Evolutionary conservation across 257 asterid genomes (phyloP).

Genomic region (Phtheirospermum japonicum): DNA sequence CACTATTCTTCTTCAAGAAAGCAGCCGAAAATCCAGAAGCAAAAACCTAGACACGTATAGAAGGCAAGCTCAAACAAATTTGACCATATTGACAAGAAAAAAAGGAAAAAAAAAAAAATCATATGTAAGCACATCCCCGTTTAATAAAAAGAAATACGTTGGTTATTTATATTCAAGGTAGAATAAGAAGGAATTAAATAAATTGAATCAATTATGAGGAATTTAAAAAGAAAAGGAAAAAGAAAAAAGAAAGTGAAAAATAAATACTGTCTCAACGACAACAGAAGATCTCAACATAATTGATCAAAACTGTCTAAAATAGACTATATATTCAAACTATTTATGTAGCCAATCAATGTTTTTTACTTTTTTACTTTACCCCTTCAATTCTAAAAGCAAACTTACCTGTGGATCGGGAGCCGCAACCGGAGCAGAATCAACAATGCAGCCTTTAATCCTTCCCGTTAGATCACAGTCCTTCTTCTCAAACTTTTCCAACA

Average conservation of each 20-base stretch:
- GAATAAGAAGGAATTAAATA: neutral
- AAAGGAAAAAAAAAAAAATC: no score
- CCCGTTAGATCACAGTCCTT: slow-evolving; percentile 52
- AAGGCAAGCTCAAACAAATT: no score
- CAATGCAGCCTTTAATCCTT: slow-evolving; percentile 78
- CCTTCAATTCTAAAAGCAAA: slow-evolving; percentile 21
- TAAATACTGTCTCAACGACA: no score
- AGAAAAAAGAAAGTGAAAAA: neutral
- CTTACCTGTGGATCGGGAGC: slow-evolving; percentile 84
- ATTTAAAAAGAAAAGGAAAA: neutral
- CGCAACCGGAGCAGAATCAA: slow-evolving; percentile 95
- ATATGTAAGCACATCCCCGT: neutral
- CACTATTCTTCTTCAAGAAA: slow-evolving; percentile 75
- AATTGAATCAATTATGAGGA: neutral
- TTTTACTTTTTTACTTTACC: neutral
- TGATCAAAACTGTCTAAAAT: neutral
- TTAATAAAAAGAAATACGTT: neutral
- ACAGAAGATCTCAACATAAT: slow-evolving; percentile 8
- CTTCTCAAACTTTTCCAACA: slow-evolving; percentile 78
- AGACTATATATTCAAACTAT: neutral
- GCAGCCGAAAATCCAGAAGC: slow-evolving; percentile 97
- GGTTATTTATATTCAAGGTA: neutral
- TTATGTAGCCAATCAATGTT: slow-evolving; percentile 8
- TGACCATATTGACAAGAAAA: neutral
- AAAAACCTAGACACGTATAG: slow-evolving; percentile 50